These are phyloP conservation scores for Globisporangium polare DNA, from an alignment of 352 stramenopile genomes.

Conservation along the genomic window DNA sequence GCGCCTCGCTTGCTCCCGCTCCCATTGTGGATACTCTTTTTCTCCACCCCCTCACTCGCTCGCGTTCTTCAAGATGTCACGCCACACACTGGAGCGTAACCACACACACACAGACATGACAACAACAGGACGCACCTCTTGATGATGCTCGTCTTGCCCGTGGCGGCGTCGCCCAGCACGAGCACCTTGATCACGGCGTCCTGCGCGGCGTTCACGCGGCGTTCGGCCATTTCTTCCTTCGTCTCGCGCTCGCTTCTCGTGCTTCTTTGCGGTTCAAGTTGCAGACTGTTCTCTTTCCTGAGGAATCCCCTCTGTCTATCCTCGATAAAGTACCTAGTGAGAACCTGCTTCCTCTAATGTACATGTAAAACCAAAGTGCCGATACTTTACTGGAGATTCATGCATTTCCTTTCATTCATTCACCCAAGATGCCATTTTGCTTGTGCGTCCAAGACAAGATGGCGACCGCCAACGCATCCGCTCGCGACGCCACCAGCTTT, in stretches of 20 bases:
- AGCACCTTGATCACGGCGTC: slow-evolving; percentile 91
- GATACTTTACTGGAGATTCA: too few relatives aligned
- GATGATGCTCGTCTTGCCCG: slow-evolving; percentile 93
- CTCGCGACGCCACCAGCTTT: background rate
- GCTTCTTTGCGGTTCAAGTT: slow-evolving; percentile 3
- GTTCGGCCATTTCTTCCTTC: slow-evolving; percentile 54
- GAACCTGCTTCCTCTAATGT: background rate
- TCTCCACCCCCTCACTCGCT: too few relatives aligned
- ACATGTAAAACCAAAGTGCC: background rate
- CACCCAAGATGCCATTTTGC: background rate
- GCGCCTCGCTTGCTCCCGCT: background rate
- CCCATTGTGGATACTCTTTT: slow-evolving; percentile 6
- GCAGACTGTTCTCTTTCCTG: slow-evolving; percentile 5
- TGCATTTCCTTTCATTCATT: background rate
- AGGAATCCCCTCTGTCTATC: background rate
- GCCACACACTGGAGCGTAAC: background rate
- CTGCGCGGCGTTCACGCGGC: slow-evolving; percentile 69
- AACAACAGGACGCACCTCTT: slow-evolving; percentile 56
- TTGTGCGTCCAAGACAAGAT: slow-evolving; percentile 1
- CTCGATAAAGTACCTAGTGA: background rate
- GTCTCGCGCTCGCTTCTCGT: background rate
- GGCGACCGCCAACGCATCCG: background rate
- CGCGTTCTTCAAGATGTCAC: background rate
- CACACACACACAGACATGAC: background rate
- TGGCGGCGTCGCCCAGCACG: slow-evolving; percentile 88